Evolutionary conservation across 345 rosid genomes (phyloP).

Genomic region (Sisymbrium altissimum): DNA sequence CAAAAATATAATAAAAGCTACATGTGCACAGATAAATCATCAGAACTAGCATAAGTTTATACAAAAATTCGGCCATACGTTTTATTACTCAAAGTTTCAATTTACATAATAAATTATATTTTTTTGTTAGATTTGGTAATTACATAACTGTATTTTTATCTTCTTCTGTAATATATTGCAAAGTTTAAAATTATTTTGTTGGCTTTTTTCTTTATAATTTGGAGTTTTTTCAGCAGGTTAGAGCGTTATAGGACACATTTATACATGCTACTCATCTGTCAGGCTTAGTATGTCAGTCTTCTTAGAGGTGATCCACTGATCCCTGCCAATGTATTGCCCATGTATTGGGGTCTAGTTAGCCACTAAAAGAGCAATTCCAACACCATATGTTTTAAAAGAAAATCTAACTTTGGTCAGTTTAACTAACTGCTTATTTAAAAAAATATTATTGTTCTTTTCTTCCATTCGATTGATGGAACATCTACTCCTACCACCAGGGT

Average conservation of each 20-base stretch:
- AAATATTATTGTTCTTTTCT: background rate
- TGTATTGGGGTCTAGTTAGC: background rate
- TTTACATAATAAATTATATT: too few relatives aligned
- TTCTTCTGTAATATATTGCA: background rate
- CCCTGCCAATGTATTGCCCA: background rate
- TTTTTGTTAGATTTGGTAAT: too few relatives aligned
- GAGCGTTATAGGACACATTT: background rate
- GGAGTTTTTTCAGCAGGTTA: background rate
- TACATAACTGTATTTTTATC: too few relatives aligned
- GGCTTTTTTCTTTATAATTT: background rate
- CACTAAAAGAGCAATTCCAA: too few relatives aligned
- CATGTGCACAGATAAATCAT: too few relatives aligned
- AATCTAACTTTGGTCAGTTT: too few relatives aligned
- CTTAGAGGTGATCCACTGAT: background rate
- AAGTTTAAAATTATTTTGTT: background rate
- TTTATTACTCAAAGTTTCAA: too few relatives aligned
- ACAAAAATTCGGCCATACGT: too few relatives aligned
- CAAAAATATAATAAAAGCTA: too few relatives aligned
- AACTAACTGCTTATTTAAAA: background rate
- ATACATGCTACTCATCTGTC: background rate
- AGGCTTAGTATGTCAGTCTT: background rate
- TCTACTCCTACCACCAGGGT: background rate
- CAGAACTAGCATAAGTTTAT: too few relatives aligned
- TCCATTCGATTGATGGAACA: slow-evolving; percentile 10
- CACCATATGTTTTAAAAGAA: too few relatives aligned